Evolutionary conservation across 371 early-diverging fungal species (phyloP).

Genomic region (Syncephalastrum monosporum): DNA sequence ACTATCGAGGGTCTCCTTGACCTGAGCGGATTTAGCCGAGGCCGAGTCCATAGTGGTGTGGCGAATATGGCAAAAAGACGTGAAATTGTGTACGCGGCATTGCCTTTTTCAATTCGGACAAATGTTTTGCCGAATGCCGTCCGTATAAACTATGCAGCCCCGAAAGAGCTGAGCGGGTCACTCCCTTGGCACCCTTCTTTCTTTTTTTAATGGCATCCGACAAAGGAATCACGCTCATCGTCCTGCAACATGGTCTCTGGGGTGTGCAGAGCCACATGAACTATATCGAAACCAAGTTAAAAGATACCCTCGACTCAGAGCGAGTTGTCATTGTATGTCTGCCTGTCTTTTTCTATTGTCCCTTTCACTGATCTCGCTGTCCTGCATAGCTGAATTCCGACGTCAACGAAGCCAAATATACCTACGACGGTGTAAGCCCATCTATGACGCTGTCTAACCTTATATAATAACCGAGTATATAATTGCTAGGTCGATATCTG

Average conservation of each 20-base stretch:
- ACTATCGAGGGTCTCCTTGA: slow-evolving; percentile 27
- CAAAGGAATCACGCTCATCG: slow-evolving; percentile 29
- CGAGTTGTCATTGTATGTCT: slow-evolving; percentile 31
- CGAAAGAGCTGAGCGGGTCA: too few species aligned
- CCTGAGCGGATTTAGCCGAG: slow-evolving; percentile 1
- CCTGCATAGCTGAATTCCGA: slow-evolving; percentile 50
- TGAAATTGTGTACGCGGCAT: too few species aligned
- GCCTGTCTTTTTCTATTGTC: neutral
- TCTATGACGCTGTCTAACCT: too few species aligned
- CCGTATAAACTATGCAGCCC: too few species aligned
- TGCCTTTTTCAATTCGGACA: too few species aligned
- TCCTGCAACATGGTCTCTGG: slow-evolving; percentile 70
- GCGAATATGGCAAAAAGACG: too few species aligned
- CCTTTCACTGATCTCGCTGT: neutral
- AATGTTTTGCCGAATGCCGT: too few species aligned
- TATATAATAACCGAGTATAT: too few species aligned
- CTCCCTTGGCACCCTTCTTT: too few species aligned
- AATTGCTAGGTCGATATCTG: slow-evolving; percentile 53
- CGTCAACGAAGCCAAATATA: slow-evolving; percentile 50
- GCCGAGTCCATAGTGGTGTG: too few species aligned
- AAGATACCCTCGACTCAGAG: slow-evolving; percentile 25
- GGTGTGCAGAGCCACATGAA: slow-evolving; percentile 59
- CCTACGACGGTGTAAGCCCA: slow-evolving; percentile 58
- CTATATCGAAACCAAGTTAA: slow-evolving; percentile 39
- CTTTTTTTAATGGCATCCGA: too few species aligned